These are phyloP conservation scores for Penicillium odoratum DNA, from an alignment of 495 filamentous ascomycete species.

Conservation along the genomic window DNA sequence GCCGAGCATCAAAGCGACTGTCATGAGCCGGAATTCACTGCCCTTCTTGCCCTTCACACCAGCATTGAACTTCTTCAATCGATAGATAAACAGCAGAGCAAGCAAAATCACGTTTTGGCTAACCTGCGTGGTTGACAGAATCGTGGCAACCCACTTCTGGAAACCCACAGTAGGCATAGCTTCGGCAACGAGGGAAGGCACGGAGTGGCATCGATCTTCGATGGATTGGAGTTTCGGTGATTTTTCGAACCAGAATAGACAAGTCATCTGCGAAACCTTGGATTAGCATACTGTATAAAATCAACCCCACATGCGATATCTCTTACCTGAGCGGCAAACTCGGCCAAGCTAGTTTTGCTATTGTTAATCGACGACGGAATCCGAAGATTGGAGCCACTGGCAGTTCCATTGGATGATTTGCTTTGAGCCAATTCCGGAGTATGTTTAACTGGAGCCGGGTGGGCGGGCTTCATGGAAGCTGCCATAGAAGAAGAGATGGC, in stretches of 20 bases:
- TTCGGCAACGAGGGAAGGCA: conserved; percentile 59
- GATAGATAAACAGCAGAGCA: conserved; percentile 89
- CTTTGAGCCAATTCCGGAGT: conserved; percentile 28
- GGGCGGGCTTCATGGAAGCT: conserved; percentile 27
- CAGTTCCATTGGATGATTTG: conserved; percentile 35
- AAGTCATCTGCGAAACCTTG: conserved; percentile 69
- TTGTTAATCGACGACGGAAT: conserved; percentile 74
- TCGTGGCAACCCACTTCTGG: conserved; percentile 88
- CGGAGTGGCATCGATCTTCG: conserved; percentile 59
- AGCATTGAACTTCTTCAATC: conserved; percentile 86
- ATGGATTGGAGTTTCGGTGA: conserved; percentile 70
- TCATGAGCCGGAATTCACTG: conserved; percentile 93
- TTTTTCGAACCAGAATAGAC: conserved; percentile 98
- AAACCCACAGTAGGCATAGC: conserved; percentile 79
- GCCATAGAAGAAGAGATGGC: conserved; percentile 27
- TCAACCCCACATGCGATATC: neutral
- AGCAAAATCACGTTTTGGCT: conserved; percentile 94
- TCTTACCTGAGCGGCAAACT: conserved; percentile 78
- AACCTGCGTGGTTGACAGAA: conserved; percentile 93
- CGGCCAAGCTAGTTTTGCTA: conserved; percentile 69
- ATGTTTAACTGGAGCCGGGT: conserved; percentile 27
- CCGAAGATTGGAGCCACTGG: conserved; percentile 62
- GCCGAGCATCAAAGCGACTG: conserved; percentile 95
- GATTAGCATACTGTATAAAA: conserved; percentile 2
- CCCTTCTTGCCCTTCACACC: conserved; percentile 85